Evolutionary conservation across 257 asterid genomes (phyloP).

Genomic region (Dorcoceras hygrometricum): DNA sequence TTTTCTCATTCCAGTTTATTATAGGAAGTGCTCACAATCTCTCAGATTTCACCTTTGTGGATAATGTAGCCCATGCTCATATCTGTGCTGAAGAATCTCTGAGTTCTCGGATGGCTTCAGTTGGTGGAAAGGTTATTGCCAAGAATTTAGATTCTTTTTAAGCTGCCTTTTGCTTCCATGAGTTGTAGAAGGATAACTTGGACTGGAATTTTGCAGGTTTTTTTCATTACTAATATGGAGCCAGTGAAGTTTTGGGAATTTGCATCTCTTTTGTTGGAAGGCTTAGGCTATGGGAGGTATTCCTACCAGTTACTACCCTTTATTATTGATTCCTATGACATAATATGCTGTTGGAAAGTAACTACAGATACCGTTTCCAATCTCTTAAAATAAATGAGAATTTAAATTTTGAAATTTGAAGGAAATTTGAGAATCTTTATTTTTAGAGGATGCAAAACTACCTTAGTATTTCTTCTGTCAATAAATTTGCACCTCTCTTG

Average conservation of each 20-base stretch:
- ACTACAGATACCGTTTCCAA: too few relatives aligned
- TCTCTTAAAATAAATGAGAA: too few relatives aligned
- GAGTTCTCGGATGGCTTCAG: constrained; percentile 46
- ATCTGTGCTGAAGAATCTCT: constrained; percentile 82
- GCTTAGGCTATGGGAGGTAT: constrained; percentile 74
- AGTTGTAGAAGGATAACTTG: constrained; percentile 18
- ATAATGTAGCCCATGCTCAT: constrained; percentile 89
- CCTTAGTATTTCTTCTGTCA: constrained; percentile 17
- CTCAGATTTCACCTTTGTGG: constrained; percentile 84
- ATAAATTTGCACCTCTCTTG: background rate
- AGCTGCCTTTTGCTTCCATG: constrained; percentile 14
- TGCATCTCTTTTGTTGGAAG: constrained; percentile 45
- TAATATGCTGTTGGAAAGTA: constrained; percentile 23
- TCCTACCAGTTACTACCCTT: background rate
- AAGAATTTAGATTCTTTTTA: constrained; percentile 23
- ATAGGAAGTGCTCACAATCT: constrained; percentile 69
- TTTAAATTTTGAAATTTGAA: too few relatives aligned
- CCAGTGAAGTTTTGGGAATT: constrained; percentile 63
- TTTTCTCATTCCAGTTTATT: constrained; percentile 94
- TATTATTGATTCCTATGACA: constrained; percentile 16
- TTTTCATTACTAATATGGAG: constrained; percentile 69
- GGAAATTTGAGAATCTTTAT: too few relatives aligned
- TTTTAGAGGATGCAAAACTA: too few relatives aligned
- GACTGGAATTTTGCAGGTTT: constrained; percentile 47
- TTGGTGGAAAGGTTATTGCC: constrained; percentile 68